Percentiles rank a stretch among this genome's conserved stretches.
Conservation (phyloP, 345 rosid genomes). For the Angophora floribunda region DNA sequence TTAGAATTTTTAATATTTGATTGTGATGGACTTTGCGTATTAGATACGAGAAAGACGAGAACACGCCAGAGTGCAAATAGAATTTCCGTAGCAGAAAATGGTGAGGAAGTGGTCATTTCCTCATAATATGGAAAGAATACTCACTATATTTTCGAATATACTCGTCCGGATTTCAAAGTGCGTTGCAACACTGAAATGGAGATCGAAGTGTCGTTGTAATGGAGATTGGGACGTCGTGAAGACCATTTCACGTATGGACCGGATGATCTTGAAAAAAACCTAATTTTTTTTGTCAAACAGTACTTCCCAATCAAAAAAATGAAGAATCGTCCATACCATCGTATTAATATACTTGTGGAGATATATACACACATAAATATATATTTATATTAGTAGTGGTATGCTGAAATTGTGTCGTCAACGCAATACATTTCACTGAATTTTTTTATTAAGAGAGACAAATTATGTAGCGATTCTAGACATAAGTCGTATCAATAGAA, state of each 20-base stretch:
- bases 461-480: rapidly evolving
- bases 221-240: background rate
- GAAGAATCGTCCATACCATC: background rate
- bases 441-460: background rate
- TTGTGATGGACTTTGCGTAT: background rate
- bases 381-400: background rate
- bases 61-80: background rate
- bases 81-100: background rate
- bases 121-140: background rate
- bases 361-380: background rate
- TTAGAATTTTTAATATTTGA: background rate
- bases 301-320: background rate
- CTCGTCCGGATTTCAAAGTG: background rate
- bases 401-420: background rate
- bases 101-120: background rate
- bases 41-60: background rate
- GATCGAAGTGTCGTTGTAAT: background rate
- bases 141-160: rapidly evolving
- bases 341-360: background rate
- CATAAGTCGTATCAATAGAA: background rate
- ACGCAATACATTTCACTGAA: no score
- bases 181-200: background rate
- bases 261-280: background rate
- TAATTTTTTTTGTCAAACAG: background rate
- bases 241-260: background rate